A percentile compares a stretch with the other conserved stretches of the same genome.
Evolutionary conservation across 495 filamentous ascomycete species (phyloP).

Genomic region (Tuber borchii): DNA sequence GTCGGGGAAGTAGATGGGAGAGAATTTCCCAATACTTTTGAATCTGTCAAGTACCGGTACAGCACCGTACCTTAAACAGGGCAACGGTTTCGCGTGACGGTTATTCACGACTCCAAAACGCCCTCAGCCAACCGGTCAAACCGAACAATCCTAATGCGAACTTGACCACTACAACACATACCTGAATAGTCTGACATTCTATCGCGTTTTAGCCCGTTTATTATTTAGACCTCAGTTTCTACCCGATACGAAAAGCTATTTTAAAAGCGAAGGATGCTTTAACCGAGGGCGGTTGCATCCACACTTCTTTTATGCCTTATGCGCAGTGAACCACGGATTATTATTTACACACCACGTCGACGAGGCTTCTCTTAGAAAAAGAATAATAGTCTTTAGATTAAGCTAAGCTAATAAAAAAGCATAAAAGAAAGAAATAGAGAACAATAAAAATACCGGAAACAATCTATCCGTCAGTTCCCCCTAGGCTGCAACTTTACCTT

Average conservation of each 20-base stretch:
- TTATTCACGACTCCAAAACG: neutral
- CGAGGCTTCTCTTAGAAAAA: neutral
- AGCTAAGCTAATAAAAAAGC: neutral
- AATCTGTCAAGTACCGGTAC: too few species aligned
- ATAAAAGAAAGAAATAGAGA: neutral
- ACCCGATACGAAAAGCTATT: neutral
- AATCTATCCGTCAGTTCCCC: conserved; percentile 8
- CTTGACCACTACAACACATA: neutral
- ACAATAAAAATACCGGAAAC: conserved; percentile 13
- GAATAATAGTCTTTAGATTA: neutral
- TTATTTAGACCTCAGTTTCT: neutral
- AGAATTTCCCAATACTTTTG: too few species aligned
- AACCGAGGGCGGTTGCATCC: neutral
- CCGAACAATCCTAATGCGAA: neutral
- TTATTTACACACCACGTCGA: neutral
- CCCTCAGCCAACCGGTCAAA: neutral
- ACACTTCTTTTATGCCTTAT: neutral
- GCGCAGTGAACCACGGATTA: neutral
- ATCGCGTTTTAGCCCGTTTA: neutral
- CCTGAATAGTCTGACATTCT: neutral
- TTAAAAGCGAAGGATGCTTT: neutral
- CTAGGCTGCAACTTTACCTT: conserved; percentile 43
- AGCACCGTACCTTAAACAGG: neutral
- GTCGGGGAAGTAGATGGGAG: too few species aligned
- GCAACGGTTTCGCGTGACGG: neutral